A percentile compares a stretch with the other conserved stretches of the same genome.
phyloP scores from a whole-genome alignment of 768 basidiomycete species.

The Tricholoma flavovirens region DNA sequence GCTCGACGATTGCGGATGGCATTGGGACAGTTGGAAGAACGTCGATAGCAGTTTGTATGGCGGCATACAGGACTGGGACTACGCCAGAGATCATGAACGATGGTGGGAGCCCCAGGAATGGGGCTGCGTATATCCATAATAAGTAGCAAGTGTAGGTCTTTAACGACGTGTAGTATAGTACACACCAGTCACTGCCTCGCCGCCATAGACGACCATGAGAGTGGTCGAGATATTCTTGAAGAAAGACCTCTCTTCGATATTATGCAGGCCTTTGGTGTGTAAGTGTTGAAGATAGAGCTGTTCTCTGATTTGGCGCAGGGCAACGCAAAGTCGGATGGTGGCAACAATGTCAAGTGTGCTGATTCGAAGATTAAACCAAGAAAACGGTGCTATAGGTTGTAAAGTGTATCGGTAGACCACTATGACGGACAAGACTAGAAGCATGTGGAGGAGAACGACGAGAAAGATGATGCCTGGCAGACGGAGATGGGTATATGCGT shows the following conservation, averaged over 20 bases:
- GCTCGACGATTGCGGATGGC: constrained; percentile 51
- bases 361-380: constrained; percentile 57
- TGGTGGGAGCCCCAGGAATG: constrained; percentile 58
- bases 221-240: constrained; percentile 52
- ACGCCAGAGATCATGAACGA: constrained; percentile 79
- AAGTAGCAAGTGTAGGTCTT: constrained; percentile 1
- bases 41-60: constrained; percentile 56
- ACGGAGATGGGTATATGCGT: too few species aligned
- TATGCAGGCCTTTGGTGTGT: constrained; percentile 29
- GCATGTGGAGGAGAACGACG: constrained; percentile 21
- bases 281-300: constrained; percentile 38
- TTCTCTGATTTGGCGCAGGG: constrained; percentile 64
- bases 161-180: constrained; percentile 2
- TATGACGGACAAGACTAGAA: constrained; percentile 36
- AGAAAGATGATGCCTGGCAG: too few species aligned
- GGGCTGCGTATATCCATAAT: constrained; percentile 34
- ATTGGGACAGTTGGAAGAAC: constrained; percentile 51
- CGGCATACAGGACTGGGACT: constrained; percentile 55
- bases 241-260: constrained; percentile 49
- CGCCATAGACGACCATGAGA: constrained; percentile 69
- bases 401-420: constrained; percentile 49
- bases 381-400: constrained; percentile 57
- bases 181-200: constrained; percentile 66
- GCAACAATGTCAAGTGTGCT: constrained; percentile 65
- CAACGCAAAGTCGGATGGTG: constrained; percentile 62